Conservation (phyloP, 805 yeast genomes). For the Cyberlindnera americana region DNA sequence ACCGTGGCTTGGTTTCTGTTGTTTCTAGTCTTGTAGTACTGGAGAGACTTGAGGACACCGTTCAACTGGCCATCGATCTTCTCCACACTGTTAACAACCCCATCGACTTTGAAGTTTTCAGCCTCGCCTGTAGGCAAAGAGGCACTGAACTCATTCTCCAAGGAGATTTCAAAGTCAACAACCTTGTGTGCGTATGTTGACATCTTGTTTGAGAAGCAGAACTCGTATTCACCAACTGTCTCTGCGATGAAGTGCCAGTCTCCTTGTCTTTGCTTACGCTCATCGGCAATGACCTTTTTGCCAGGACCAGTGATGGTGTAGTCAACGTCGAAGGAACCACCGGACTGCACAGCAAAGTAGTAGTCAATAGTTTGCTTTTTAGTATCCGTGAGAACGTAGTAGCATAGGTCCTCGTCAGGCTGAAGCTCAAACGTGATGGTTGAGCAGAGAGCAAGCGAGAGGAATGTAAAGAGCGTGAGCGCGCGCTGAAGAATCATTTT, state of each 20-base stretch:
- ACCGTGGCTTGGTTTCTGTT: slow-evolving; percentile 89
- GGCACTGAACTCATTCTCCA: slow-evolving; percentile 41
- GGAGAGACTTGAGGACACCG: slow-evolving; percentile 54
- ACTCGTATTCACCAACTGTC: slow-evolving; percentile 56
- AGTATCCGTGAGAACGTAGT: slow-evolving; percentile 61
- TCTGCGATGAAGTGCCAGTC: slow-evolving; percentile 57
- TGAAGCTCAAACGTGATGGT: slow-evolving; percentile 72
- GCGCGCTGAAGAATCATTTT: slow-evolving; percentile 1
- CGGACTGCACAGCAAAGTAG: slow-evolving; percentile 65
- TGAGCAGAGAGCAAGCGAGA: slow-evolving; percentile 31
- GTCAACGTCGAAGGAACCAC: slow-evolving; percentile 67
- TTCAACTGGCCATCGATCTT: slow-evolving; percentile 59
- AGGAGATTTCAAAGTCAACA: slow-evolving; percentile 57
- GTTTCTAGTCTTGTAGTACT: slow-evolving; percentile 86
- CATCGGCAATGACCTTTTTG: slow-evolving; percentile 43
- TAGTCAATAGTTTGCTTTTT: slow-evolving; percentile 61
- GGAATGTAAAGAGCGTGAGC: slow-evolving; percentile 1
- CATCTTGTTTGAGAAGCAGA: slow-evolving; percentile 62
- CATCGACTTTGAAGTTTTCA: slow-evolving; percentile 50
- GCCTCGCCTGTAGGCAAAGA: slow-evolving; percentile 29
- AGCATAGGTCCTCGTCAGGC: slow-evolving; percentile 74
- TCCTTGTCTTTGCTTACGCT: slow-evolving; percentile 58
- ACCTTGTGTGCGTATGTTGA: slow-evolving; percentile 72
- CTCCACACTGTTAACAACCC: slow-evolving; percentile 41
- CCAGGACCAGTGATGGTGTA: slow-evolving; percentile 57